Evolutionary conservation across 352 stramenopile genomes (phyloP).

Genomic region (Globisporangium rhizosaccharum): DNA sequence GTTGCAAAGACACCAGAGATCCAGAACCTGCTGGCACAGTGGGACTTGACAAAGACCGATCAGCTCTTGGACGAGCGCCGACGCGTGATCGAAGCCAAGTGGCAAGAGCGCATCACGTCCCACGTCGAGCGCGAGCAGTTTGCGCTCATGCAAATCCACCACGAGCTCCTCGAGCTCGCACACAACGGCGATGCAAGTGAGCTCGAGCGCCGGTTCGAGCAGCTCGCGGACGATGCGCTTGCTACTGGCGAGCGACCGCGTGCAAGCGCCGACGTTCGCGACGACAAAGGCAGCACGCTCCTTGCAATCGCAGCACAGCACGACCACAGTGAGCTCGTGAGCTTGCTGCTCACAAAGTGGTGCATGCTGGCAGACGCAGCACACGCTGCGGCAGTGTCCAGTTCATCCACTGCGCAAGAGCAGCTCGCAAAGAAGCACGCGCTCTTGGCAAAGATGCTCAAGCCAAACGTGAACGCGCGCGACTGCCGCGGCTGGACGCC

Average conservation of each 20-base stretch:
- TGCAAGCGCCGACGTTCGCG: slow-evolving; percentile 62
- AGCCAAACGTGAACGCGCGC: slow-evolving; percentile 63
- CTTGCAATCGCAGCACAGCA: slow-evolving; percentile 70
- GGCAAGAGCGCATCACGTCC: slow-evolving; percentile 80
- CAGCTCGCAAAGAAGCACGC: slow-evolving; percentile 19
- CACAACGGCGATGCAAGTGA: slow-evolving; percentile 35
- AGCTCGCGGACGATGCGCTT: slow-evolving; percentile 70
- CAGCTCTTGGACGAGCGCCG: slow-evolving; percentile 54
- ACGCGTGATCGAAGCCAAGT: slow-evolving; percentile 67
- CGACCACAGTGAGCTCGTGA: slow-evolving; percentile 55
- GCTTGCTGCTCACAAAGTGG: slow-evolving; percentile 57
- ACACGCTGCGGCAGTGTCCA: slow-evolving; percentile 18
- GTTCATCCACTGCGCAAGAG: slow-evolving; percentile 20
- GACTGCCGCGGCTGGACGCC: slow-evolving; percentile 86
- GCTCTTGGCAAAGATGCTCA: slow-evolving; percentile 45
- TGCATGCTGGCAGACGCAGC: slow-evolving; percentile 29
- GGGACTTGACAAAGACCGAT: slow-evolving; percentile 71
- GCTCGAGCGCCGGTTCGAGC: slow-evolving; percentile 54
- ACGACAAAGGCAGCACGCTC: slow-evolving; percentile 75
- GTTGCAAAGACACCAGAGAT: slow-evolving; percentile 78
- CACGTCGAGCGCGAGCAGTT: slow-evolving; percentile 83
- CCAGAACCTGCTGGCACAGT: slow-evolving; percentile 47
- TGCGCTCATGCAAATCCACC: slow-evolving; percentile 75
- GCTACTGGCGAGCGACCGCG: slow-evolving; percentile 52
- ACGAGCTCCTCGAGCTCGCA: slow-evolving; percentile 61